Percentiles rank a stretch among this genome's conserved stretches.
These are phyloP conservation scores for Laguncularia racemosa DNA, from an alignment of 345 rosid species.

Conservation along the genomic window DNA sequence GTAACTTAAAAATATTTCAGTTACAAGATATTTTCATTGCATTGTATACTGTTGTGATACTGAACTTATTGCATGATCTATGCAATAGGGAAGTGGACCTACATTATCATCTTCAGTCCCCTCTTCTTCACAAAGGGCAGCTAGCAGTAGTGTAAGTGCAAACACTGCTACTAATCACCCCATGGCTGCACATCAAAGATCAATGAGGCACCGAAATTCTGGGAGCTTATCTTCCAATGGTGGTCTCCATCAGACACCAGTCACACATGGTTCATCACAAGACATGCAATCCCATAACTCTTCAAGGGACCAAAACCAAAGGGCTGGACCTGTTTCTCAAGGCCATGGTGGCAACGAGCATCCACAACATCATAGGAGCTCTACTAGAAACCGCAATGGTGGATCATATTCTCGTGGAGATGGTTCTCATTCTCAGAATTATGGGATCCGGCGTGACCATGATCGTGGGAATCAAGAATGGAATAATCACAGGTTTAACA, in stretches of 20 bases:
- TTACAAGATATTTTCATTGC: neutral
- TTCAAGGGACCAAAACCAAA: conserved; percentile 49
- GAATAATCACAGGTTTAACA: conserved; percentile 55
- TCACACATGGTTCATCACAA: conserved; percentile 21
- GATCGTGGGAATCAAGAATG: conserved; percentile 62
- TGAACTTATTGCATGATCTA: neutral
- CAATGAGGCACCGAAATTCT: conserved; percentile 29
- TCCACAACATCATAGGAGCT: conserved; percentile 46
- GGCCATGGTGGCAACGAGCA: conserved; percentile 53
- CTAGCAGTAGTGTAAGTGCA: conserved; percentile 18
- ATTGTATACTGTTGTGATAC: neutral
- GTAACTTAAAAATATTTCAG: neutral
- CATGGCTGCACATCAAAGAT: conserved; percentile 26
- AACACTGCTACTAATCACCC: conserved; percentile 29
- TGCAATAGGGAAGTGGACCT: conserved; percentile 30
- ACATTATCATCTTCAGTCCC: conserved; percentile 6
- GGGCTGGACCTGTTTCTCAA: conserved; percentile 43
- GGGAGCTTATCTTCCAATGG: conserved; percentile 28
- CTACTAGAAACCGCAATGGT: conserved; percentile 51
- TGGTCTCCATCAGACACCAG: conserved; percentile 30
- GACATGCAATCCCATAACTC: conserved; percentile 28
- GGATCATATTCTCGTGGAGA: conserved; percentile 46
- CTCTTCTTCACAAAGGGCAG: conserved; percentile 28
- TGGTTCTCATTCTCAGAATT: conserved; percentile 63
- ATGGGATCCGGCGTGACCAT: conserved; percentile 72